Percentiles rank a stretch among this genome's conserved stretches.
Conservation (phyloP, 306 rosid species). For the Acacia melanoxylon region DNA sequence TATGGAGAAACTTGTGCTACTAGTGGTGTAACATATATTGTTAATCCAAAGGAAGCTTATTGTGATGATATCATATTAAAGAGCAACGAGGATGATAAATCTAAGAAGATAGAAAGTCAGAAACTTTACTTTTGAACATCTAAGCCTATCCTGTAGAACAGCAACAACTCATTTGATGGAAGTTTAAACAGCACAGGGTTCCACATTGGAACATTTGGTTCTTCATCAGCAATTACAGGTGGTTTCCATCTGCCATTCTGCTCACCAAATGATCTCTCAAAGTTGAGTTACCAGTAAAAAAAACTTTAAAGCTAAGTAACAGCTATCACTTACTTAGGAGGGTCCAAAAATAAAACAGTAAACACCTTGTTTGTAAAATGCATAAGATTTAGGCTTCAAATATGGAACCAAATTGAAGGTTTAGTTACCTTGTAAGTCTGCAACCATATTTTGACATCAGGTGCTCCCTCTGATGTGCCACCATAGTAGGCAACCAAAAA, state of each 20-base stretch:
- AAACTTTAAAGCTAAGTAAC: constrained; percentile 13
- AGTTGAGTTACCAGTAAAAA: constrained; percentile 15
- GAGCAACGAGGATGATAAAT: background rate
- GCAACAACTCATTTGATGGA: constrained; percentile 78
- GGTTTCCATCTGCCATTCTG: constrained; percentile 78
- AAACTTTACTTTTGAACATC: constrained; percentile 77
- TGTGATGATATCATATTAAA: background rate
- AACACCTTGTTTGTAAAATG: background rate
- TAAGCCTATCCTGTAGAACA: constrained; percentile 82
- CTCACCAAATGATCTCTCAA: constrained; percentile 32
- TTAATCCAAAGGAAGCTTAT: background rate
- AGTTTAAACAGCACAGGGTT: constrained; percentile 84
- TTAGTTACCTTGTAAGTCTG: constrained; percentile 67
- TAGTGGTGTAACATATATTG: background rate
- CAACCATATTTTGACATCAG: constrained; percentile 95
- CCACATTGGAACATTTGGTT: constrained; percentile 87
- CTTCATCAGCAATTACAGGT: constrained; percentile 74
- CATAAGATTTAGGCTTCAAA: background rate
- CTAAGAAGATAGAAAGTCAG: constrained; percentile 10
- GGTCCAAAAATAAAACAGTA: constrained; percentile 5
- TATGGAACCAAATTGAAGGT: constrained; percentile 15
- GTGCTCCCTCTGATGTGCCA: constrained; percentile 75
- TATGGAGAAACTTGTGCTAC: background rate
- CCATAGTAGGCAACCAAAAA: constrained; percentile 83
- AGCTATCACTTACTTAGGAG: background rate